Percentiles rank a stretch among this genome's conserved stretches.
phyloP scores from a whole-genome alignment of 768 basidiomycete species.

The Podaxis sp. region DNA sequence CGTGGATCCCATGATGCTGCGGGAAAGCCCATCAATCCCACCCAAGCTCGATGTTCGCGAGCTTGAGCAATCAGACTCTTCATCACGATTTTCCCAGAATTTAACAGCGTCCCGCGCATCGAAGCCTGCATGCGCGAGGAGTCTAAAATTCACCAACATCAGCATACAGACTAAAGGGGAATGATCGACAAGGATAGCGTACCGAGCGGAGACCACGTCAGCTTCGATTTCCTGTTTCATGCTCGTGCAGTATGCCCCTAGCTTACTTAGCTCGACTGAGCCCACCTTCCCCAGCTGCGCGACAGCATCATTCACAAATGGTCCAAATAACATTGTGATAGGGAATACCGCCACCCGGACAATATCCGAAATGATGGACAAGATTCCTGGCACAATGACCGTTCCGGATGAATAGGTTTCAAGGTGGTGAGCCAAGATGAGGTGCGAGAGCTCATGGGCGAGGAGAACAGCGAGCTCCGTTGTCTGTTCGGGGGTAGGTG shows the following conservation, averaged over 20 bases:
- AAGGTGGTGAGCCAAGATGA: constrained; percentile 87
- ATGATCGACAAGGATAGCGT: constrained; percentile 17
- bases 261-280: constrained; percentile 68
- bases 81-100: constrained; percentile 75
- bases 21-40: constrained; percentile 9
- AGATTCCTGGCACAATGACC: constrained; percentile 76
- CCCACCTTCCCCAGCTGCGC: constrained; percentile 78
- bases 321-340: constrained; percentile 87
- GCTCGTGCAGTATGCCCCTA: constrained; percentile 76
- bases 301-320: constrained; percentile 93
- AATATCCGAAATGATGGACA: constrained; percentile 77
- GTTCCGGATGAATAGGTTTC: constrained; percentile 86
- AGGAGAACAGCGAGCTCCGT: constrained; percentile 86
- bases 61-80: constrained; percentile 42
- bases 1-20: constrained; percentile 46
- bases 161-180: constrained; percentile 2
- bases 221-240: constrained; percentile 89
- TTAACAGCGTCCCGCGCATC: constrained; percentile 78
- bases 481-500: constrained; percentile 80
- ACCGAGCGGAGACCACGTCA: constrained; percentile 85
- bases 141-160: constrained; percentile 36
- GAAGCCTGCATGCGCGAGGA: constrained; percentile 92
- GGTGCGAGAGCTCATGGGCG: constrained; percentile 91
- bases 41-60: constrained; percentile 12
- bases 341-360: constrained; percentile 82